phyloP scores from a whole-genome alignment of 768 basidiomycete species.

The Collybia sordida region DNA sequence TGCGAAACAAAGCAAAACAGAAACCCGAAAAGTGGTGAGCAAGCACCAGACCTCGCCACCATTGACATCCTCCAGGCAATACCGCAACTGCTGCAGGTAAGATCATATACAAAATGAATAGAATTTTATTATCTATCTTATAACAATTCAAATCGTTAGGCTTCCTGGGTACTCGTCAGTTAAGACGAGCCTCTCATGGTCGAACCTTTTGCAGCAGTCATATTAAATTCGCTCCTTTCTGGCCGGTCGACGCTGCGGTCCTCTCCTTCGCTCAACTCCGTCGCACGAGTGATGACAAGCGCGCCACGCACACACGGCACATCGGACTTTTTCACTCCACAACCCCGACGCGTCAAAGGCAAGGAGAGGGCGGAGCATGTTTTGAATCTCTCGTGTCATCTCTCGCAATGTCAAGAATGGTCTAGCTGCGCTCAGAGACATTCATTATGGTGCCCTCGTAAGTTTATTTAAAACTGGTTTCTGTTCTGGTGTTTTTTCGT shows the following conservation, averaged over 20 bases:
- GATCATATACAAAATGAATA: not conserved
- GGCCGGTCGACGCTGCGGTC: conserved; percentile 27
- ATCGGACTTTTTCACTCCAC: conserved; percentile 56
- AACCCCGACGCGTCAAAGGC: conserved; percentile 49
- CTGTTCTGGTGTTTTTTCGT: not conserved
- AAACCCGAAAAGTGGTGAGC: too few species aligned
- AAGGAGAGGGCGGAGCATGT: conserved; percentile 44
- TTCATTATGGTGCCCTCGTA: conserved; percentile 47
- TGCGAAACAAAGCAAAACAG: too few species aligned
- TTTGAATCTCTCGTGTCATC: conserved; percentile 24
- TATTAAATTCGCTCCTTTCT: conserved; percentile 47
- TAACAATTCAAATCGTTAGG: not conserved
- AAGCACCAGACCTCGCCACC: not conserved
- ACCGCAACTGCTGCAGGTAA: conserved; percentile 17
- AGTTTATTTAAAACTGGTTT: conserved; percentile 1
- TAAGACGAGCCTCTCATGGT: conserved; percentile 46
- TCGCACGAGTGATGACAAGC: conserved; percentile 17
- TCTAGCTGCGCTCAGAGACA: conserved; percentile 44
- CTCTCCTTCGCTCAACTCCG: conserved; percentile 18
- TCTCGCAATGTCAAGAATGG: conserved; percentile 43
- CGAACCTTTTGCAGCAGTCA: conserved; percentile 58
- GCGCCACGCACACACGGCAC: conserved; percentile 31
- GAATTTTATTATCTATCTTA: not conserved
- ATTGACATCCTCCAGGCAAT: not conserved
- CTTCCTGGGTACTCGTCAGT: conserved; percentile 18